These are phyloP conservation scores for Cytospora paraplurivora DNA, from an alignment of 2,329 filamentous ascomycete genomes.

Conservation along the genomic window DNA sequence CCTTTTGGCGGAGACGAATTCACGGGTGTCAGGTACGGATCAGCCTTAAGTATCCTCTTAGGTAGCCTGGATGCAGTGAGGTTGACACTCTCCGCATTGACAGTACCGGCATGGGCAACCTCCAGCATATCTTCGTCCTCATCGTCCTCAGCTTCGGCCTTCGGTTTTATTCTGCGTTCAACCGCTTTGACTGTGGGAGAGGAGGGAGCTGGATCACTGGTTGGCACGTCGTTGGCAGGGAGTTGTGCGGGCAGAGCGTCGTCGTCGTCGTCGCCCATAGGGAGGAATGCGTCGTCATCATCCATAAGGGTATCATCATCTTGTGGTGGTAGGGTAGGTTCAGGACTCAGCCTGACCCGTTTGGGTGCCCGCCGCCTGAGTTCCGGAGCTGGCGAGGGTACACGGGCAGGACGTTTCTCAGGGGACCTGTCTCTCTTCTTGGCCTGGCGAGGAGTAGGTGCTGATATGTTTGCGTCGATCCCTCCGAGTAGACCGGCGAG, in stretches of 20 bases:
- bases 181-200: constrained; percentile 82
- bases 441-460: constrained; percentile 56
- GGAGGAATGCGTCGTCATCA: constrained; percentile 59
- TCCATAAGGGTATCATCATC: constrained; percentile 54
- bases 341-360: constrained; percentile 57
- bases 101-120: constrained; percentile 73
- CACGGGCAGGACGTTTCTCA: constrained; percentile 76
- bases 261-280: constrained; percentile 63
- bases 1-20: constrained; percentile 75
- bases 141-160: constrained; percentile 63
- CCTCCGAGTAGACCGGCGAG: constrained; percentile 82
- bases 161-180: constrained; percentile 65
- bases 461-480: constrained; percentile 74
- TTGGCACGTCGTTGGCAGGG: constrained; percentile 57
- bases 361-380: constrained; percentile 57
- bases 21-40: constrained; percentile 68
- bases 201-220: constrained; percentile 84
- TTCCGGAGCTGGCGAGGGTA: constrained; percentile 72
- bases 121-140: constrained; percentile 86
- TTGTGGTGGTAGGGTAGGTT: constrained; percentile 49
- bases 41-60: constrained; percentile 71
- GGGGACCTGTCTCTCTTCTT: constrained; percentile 71
- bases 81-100: constrained; percentile 75
- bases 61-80: constrained; percentile 77
- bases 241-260: constrained; percentile 46